A percentile compares a stretch with the other conserved stretches of the same genome.
These are phyloP conservation scores for Puccinia coronata DNA, from an alignment of 1,284 basidiomycete species.

Conservation along the genomic window DNA sequence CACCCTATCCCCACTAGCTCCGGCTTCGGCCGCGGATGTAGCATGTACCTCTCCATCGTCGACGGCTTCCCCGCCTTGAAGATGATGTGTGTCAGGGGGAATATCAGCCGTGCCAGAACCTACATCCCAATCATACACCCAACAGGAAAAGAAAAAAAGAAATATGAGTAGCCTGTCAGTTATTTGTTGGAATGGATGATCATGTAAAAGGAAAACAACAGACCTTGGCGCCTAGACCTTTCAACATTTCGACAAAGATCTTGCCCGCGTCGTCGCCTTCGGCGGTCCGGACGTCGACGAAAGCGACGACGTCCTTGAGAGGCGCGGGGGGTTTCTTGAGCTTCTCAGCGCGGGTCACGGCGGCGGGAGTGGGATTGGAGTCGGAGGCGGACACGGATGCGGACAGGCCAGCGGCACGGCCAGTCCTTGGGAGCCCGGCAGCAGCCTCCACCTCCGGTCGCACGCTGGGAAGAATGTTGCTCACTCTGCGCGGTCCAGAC, in stretches of 20 bases:
- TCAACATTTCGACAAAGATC: slow-evolving; percentile 82
- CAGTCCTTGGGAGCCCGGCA: not conserved
- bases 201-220: not conserved
- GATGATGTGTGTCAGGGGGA: slow-evolving; percentile 78
- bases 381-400: not conserved
- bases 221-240: slow-evolving; percentile 78
- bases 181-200: too few species aligned
- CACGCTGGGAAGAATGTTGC: slow-evolving; percentile 35
- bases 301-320: slow-evolving; percentile 76
- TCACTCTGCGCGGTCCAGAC: slow-evolving; percentile 5
- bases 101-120: slow-evolving; percentile 62
- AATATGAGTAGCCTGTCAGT: not conserved
- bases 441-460: not conserved
- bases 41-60: slow-evolving; percentile 61
- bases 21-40: slow-evolving; percentile 36
- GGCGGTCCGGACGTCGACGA: slow-evolving; percentile 83
- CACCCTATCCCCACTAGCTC: slow-evolving; percentile 36
- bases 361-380: not conserved
- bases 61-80: slow-evolving; percentile 81
- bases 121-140: slow-evolving; percentile 63
- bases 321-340: slow-evolving; percentile 31
- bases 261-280: slow-evolving; percentile 80
- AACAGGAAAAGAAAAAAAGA: slow-evolving; percentile 32
- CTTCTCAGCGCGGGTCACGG: not conserved
- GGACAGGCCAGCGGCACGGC: not conserved